phyloP scores from a whole-genome alignment of 2,329 filamentous ascomycete genomes.

The Aspergillus sp. region DNA sequence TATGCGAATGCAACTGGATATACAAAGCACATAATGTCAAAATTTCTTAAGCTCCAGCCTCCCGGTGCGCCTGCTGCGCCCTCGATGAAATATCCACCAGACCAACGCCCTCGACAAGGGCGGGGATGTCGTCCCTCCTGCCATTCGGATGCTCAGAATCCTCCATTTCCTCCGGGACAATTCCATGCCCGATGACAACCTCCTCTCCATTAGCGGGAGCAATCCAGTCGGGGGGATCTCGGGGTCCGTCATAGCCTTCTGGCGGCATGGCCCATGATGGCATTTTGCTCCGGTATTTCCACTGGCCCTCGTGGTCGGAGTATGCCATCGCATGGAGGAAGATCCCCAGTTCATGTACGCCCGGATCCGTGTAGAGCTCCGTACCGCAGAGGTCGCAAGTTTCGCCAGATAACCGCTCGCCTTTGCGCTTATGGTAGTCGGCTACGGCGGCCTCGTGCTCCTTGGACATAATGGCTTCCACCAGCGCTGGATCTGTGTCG shows the following conservation, averaged over 20 bases:
- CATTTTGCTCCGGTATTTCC: slow-evolving; percentile 78
- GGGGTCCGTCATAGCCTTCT: slow-evolving; percentile 60
- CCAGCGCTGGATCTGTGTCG: slow-evolving; percentile 26
- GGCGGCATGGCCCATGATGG: slow-evolving; percentile 84
- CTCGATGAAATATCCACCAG: slow-evolving; percentile 19
- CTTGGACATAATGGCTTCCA: slow-evolving; percentile 33
- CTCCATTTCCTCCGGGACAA: slow-evolving; percentile 17
- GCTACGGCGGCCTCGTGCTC: slow-evolving; percentile 75
- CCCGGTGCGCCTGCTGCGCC: neutral
- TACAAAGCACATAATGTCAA: slow-evolving; percentile 1
- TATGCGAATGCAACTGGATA: neutral
- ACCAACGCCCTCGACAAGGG: slow-evolving; percentile 27
- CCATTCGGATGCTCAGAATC: slow-evolving; percentile 7
- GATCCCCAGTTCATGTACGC: slow-evolving; percentile 77
- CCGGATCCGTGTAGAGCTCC: slow-evolving; percentile 86
- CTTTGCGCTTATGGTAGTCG: slow-evolving; percentile 78
- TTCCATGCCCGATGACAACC: slow-evolving; percentile 29
- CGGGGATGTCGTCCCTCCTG: slow-evolving; percentile 13
- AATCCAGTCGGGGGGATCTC: slow-evolving; percentile 47
- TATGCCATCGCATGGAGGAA: slow-evolving; percentile 92
- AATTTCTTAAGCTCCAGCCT: too few species aligned
- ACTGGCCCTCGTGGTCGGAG: slow-evolving; percentile 69
- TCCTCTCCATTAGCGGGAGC: slow-evolving; percentile 29
- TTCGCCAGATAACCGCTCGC: slow-evolving; percentile 85
- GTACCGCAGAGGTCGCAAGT: slow-evolving; percentile 74